These are phyloP conservation scores for Omphalotus olearius DNA, from an alignment of 1,284 basidiomycete genomes.

Conservation along the genomic window DNA sequence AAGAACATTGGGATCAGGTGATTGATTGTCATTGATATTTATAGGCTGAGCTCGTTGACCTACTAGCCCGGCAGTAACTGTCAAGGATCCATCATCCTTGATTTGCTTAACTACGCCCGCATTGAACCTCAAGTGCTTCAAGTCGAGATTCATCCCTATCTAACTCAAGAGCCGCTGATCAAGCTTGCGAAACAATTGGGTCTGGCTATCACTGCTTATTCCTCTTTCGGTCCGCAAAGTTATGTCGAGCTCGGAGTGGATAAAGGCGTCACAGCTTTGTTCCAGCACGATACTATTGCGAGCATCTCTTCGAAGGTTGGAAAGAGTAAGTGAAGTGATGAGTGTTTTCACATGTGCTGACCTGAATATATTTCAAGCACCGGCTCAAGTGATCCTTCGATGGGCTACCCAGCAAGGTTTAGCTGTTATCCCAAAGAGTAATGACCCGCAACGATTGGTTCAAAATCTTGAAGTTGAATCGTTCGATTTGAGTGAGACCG, in stretches of 20 bases:
- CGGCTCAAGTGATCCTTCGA: slow-evolving; percentile 66
- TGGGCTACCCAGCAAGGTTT: slow-evolving; percentile 77
- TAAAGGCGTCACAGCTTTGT: slow-evolving; percentile 45
- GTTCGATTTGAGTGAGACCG: slow-evolving; percentile 57
- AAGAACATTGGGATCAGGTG: slow-evolving; percentile 75
- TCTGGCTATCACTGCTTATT: slow-evolving; percentile 76
- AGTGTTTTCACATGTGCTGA: background rate
- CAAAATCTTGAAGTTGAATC: slow-evolving; percentile 57
- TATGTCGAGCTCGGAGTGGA: slow-evolving; percentile 62
- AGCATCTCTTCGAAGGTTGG: slow-evolving; percentile 46
- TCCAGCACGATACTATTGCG: slow-evolving; percentile 46
- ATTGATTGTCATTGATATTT: slow-evolving; percentile 14
- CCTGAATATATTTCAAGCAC: slow-evolving; percentile 27
- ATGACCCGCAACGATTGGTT: slow-evolving; percentile 44
- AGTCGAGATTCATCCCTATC: slow-evolving; percentile 75
- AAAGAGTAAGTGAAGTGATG: slow-evolving; percentile 44
- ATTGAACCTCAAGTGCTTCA: slow-evolving; percentile 71
- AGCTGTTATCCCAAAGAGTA: slow-evolving; percentile 78
- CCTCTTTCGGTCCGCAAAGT: slow-evolving; percentile 70
- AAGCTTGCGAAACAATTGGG: slow-evolving; percentile 53
- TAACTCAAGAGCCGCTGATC: slow-evolving; percentile 65
- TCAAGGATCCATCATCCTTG: slow-evolving; percentile 58
- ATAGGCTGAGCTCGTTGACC: slow-evolving; percentile 1
- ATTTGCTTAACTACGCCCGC: slow-evolving; percentile 68
- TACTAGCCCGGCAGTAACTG: slow-evolving; percentile 45